Percentiles rank a stretch among this genome's conserved stretches.
Conservation (phyloP, 2,329 filamentous ascomycete species). For the Phaeoacremonium minimum region DNA sequence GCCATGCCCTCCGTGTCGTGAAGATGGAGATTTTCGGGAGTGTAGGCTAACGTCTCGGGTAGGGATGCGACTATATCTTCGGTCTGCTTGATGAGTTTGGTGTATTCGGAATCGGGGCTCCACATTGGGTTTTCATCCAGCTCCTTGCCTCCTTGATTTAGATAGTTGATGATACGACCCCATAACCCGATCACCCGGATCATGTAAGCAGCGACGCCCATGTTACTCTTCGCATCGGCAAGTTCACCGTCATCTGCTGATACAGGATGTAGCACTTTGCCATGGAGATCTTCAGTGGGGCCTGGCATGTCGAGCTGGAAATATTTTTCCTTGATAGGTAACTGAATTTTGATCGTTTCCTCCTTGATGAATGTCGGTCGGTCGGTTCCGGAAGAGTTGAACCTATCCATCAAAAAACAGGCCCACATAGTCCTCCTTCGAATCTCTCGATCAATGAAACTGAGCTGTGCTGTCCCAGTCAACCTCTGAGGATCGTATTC, state of each 20-base stretch:
- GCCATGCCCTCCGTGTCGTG: slow-evolving; percentile 82
- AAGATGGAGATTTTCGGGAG: slow-evolving; percentile 73
- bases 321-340: slow-evolving; percentile 85
- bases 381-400: slow-evolving; percentile 93
- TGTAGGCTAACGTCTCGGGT: slow-evolving; percentile 70
- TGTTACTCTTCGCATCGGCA: slow-evolving; percentile 70
- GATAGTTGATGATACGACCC: slow-evolving; percentile 84
- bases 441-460: slow-evolving; percentile 91
- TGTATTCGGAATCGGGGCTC: slow-evolving; percentile 74
- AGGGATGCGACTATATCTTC: slow-evolving; percentile 66
- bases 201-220: slow-evolving; percentile 91
- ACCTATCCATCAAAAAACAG: slow-evolving; percentile 94
- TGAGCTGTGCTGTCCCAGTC: slow-evolving; percentile 63
- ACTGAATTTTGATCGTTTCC: slow-evolving; percentile 80
- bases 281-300: slow-evolving; percentile 77
- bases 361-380: slow-evolving; percentile 88
- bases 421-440: slow-evolving; percentile 95
- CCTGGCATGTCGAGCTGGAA: slow-evolving; percentile 91
- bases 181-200: slow-evolving; percentile 82
- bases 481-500: slow-evolving; percentile 72
- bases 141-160: slow-evolving; percentile 86
- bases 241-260: slow-evolving; percentile 60
- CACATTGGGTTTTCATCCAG: slow-evolving; percentile 75
- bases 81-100: slow-evolving; percentile 64
- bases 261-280: slow-evolving; percentile 60